Percentiles rank a stretch among this genome's conserved stretches.
Evolutionary conservation across 2,329 filamentous ascomycete genomes (phyloP).

Genomic region (Paraphaeosphaeria minitans): DNA sequence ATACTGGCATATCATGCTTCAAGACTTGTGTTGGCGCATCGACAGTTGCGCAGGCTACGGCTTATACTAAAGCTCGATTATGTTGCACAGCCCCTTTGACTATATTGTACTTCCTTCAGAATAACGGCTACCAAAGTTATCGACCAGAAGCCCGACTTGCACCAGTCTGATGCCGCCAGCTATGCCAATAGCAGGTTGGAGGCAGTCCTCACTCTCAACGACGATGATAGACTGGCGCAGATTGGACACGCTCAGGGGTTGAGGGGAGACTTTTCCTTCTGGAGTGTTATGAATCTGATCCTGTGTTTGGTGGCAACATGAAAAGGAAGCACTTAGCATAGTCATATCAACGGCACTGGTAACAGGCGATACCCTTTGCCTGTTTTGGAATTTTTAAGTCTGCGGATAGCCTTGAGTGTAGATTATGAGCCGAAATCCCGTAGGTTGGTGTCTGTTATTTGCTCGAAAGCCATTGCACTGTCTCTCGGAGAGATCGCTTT

Average conservation of each 20-base stretch:
- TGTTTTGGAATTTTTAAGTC: constrained; percentile 53
- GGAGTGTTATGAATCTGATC: constrained; percentile 52
- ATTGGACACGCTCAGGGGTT: constrained; percentile 34
- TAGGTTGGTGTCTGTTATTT: constrained; percentile 51
- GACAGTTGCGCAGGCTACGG: neutral
- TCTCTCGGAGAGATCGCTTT: constrained; percentile 74
- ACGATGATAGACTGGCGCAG: constrained; percentile 24
- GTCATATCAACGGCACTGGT: constrained; percentile 53
- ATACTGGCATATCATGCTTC: neutral
- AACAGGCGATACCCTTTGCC: constrained; percentile 54
- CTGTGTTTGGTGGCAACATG: constrained; percentile 59
- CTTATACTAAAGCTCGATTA: neutral
- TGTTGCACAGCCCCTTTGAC: neutral
- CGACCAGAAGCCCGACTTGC: neutral
- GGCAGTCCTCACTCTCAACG: constrained; percentile 8
- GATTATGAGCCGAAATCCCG: neutral
- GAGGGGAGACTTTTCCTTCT: constrained; percentile 49
- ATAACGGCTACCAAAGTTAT: neutral
- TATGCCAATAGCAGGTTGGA: neutral
- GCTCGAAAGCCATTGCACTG: constrained; percentile 69
- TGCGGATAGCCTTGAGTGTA: neutral
- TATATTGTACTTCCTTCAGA: neutral
- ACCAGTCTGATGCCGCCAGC: constrained; percentile 1
- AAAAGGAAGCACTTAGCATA: constrained; percentile 57
- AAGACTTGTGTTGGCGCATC: neutral